Conservation (phyloP, 129 eudicot genomes). For the Saposhnikovia divaricata region DNA sequence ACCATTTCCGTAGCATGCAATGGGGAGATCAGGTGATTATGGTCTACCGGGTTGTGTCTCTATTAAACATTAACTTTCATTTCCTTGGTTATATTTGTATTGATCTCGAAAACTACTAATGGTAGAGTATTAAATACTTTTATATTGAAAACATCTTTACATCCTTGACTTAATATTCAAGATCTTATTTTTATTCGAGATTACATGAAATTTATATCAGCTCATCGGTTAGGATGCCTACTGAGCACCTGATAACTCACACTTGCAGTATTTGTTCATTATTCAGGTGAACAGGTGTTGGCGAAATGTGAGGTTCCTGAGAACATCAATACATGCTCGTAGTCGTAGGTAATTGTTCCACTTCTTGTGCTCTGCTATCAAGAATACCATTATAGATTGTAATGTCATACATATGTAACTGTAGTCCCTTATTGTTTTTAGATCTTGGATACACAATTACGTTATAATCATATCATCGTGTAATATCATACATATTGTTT, state of each 20-base stretch:
- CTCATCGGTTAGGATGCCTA: not conserved
- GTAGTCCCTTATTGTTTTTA: not conserved
- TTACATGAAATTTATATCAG: not conserved
- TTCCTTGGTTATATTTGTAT: not conserved
- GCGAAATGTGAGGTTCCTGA: not conserved
- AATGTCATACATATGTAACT: not conserved
- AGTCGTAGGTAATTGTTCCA: not conserved
- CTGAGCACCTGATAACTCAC: not conserved
- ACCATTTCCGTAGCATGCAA: not conserved
- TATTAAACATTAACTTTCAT: not conserved
- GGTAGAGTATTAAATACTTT: not conserved
- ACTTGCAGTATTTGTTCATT: not conserved
- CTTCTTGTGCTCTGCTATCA: not conserved
- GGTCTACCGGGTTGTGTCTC: not conserved
- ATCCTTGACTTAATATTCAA: not conserved
- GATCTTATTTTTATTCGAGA: not conserved
- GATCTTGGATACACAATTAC: not conserved
- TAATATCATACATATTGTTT: too few species aligned
- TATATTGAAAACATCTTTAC: not conserved
- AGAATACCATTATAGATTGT: not conserved
- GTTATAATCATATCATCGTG: not conserved
- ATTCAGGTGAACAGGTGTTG: not conserved
- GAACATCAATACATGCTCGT: not conserved
- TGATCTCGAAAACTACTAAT: not conserved
- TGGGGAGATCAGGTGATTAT: conserved; percentile 5